These are phyloP conservation scores for Diaporthe aspalathi DNA, from an alignment of 2,329 filamentous ascomycete species.

Conservation along the genomic window DNA sequence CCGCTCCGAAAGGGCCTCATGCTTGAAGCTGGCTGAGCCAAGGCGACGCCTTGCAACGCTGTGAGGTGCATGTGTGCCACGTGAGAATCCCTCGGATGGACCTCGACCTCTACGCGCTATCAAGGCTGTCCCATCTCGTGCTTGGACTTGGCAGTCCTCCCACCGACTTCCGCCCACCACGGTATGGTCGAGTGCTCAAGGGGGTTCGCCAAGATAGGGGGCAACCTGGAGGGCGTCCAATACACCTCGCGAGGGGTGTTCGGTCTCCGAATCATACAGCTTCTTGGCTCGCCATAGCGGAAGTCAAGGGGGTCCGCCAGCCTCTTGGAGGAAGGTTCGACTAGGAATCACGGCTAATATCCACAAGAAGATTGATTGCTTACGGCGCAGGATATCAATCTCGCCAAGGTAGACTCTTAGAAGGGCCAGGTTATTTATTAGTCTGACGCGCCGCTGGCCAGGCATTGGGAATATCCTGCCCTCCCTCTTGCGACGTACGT, in stretches of 20 bases:
- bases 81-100: not conserved
- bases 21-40: slow-evolving; percentile 20
- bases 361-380: not conserved
- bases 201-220: slow-evolving; percentile 14
- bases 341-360: not conserved
- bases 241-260: not conserved
- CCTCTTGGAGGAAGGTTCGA: not conserved
- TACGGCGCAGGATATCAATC: not conserved
- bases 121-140: not conserved
- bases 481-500: not conserved
- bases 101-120: not conserved
- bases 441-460: not conserved
- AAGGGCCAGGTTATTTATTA: not conserved
- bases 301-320: not conserved
- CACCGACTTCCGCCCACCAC: not conserved
- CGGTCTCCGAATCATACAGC: not conserved
- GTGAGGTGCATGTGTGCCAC: slow-evolving; percentile 16
- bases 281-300: slow-evolving; percentile 10
- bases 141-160: not conserved
- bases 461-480: not conserved
- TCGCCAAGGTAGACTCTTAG: not conserved
- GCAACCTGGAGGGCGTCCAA: not conserved
- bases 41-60: slow-evolving; percentile 13
- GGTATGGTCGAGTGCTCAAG: not conserved
- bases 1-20: not conserved